A percentile compares a stretch with the other conserved stretches of the same genome.
phyloP scores from a whole-genome alignment of 179 eudicot genomes.

The Spergularia azorica region DNA sequence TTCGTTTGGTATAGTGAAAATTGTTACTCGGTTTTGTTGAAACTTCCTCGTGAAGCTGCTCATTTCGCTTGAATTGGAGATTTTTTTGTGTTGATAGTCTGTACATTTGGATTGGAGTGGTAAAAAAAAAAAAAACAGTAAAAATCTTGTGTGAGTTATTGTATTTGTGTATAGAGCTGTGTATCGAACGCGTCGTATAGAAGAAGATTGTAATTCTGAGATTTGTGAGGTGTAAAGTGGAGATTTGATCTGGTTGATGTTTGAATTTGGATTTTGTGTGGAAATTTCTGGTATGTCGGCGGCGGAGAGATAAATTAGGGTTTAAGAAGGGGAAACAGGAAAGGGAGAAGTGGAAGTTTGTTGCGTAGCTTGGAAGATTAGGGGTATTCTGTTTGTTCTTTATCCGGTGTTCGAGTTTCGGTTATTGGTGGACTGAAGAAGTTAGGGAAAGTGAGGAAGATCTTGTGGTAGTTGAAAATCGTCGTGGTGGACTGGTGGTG shows the following conservation, averaged over 20 bases:
- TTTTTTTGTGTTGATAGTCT: background rate
- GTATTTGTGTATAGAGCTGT: background rate
- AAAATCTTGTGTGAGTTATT: background rate
- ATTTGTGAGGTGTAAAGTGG: background rate
- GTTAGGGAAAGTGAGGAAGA: background rate
- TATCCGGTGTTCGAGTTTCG: background rate
- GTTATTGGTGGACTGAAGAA: background rate
- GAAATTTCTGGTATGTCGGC: background rate
- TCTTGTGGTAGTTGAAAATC: background rate
- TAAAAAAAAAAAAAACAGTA: background rate
- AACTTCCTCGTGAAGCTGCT: background rate
- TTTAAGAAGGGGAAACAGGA: background rate
- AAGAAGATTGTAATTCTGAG: background rate
- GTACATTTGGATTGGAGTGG: background rate
- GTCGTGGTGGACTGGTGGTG: background rate
- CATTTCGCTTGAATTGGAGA: background rate
- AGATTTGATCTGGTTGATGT: background rate
- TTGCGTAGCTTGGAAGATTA: too few species aligned
- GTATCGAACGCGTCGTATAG: background rate
- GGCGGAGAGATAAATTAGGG: background rate
- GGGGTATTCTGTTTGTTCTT: background rate
- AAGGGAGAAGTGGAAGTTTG: background rate
- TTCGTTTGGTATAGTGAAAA: background rate
- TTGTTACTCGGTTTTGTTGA: background rate
- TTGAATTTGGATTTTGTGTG: background rate